Base-by-base conservation (phyloP, 768 basidiomycete genomes). In the Mycena latifolia region DNA sequence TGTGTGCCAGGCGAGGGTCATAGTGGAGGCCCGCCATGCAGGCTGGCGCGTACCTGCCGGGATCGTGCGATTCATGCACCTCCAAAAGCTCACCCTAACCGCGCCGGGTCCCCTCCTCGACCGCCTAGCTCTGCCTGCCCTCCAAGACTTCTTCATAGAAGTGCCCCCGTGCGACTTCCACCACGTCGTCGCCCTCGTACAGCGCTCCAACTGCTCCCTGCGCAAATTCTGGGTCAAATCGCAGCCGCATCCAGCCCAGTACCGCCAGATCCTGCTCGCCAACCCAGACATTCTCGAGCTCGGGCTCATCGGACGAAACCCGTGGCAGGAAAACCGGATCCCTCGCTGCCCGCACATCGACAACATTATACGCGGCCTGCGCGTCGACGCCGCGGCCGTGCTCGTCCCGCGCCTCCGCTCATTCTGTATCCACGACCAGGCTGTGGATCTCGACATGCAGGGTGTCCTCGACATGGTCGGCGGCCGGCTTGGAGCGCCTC, bases 181-280 rank as follows among this genome's bases (percentile, higher is more conserved):
- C 24, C 43, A 57, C 45, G 55, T 57, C 55, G 55, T 57, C 29
- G 28, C 18, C 3, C 55, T 57, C 43, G 14, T 57, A 4, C 28
- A 24, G 45, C 55, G 55, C 43, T 47, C 55, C 55, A 12, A 24
- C 1, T 46, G 55, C 45, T 33, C 55, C 18, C 55, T 57, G 10
- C 45, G 55, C 55, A 57, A 46, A 27, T 57, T 57, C 45, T 57
- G 55, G 55, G 47, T 57, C n/a, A 57, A 57, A 45, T 45, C 43
- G 15, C 45, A 57, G 22, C 55, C 55, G 45, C 55, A 28, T n/a
- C 43, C 17, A 1, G 20, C 17, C 41, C 41, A 29, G 41, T 56
- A 56, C 55, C 41, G 27, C 55, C 2, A 8, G 20, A 45, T 56
- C 55, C 55, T 56, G 28, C 17, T n/a, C 8, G 25, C 31, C 31